Evolutionary conservation across 129 eudicot species (phyloP).

Genomic region (Ambrosia artemisiifolia): DNA sequence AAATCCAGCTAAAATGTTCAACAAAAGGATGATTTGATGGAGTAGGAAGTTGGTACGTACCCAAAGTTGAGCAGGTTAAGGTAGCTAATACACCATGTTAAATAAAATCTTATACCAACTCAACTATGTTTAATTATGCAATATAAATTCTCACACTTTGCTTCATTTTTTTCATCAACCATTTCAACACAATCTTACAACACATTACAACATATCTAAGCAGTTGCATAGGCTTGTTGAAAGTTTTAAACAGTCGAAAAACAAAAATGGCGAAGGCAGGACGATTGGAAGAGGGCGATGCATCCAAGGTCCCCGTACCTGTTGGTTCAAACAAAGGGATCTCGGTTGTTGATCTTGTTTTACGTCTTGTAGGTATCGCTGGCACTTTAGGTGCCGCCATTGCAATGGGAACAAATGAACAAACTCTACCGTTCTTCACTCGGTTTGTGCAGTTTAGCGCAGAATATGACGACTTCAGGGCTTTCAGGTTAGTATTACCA

Average conservation of each 20-base stretch:
- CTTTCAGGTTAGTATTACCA: slow-evolving; percentile 50
- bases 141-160: slow-evolving; percentile 19
- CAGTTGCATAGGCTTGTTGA: slow-evolving; percentile 16
- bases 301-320: slow-evolving; percentile 35
- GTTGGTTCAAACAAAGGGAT: slow-evolving; percentile 46
- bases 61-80: slow-evolving; percentile 39
- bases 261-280: slow-evolving; percentile 35
- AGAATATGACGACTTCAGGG: slow-evolving; percentile 60
- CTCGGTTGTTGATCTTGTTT: slow-evolving; percentile 52
- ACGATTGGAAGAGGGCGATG: slow-evolving; percentile 41
- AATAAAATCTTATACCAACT: slow-evolving; percentile 23
- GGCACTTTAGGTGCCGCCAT: slow-evolving; percentile 70
- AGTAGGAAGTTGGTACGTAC: slow-evolving; percentile 36
- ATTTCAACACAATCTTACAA: slow-evolving; percentile 18
- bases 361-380: slow-evolving; percentile 48
- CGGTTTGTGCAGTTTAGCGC: slow-evolving; percentile 50
- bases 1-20: slow-evolving; percentile 22
- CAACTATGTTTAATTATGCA: slow-evolving; percentile 15
- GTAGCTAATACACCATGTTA: slow-evolving; percentile 15
- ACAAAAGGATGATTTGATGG: slow-evolving; percentile 23
- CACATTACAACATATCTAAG: background rate
- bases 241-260: background rate
- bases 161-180: slow-evolving; percentile 10
- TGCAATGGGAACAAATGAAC: slow-evolving; percentile 74
- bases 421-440: slow-evolving; percentile 73